Base-by-base conservation (phyloP, 148 eudicot species). In the Rhododendron simsii region DNA sequence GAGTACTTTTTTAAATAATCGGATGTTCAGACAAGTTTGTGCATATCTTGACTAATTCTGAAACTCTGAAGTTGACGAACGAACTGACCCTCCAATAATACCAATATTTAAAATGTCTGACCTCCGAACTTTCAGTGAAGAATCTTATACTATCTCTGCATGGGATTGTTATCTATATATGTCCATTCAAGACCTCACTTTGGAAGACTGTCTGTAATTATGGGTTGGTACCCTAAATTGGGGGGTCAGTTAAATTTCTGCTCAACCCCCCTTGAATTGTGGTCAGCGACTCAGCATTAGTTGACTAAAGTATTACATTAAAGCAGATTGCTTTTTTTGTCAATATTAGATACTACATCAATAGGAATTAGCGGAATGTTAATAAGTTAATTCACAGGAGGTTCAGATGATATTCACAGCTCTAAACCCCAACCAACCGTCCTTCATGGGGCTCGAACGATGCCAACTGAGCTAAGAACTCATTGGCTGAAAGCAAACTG, bases 1-100 rank as follows among this genome's bases (percentile, higher is more conserved):
- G 30, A 30, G 30, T 20, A 59, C 14, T 50, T 12, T 50, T 12
- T 50, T 12, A 45, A 45, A 2, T 50, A 10, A 50, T 50, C 15
- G 15, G 2, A 50, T 50, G 3, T 50, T 2, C n/a, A 0, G 9
- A 5, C 0, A 20, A 1, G 1, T 0, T 59, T 55, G 0, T 7
- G 26, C 10, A 0, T 3, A 61, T 20, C 11, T 8, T 1, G 4
- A 23, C 1, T 63, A 2, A n/a, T 23, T 10, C 13, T 1, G 18
- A 55, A 3, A 55, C 20, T 16, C 20, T 0, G 1, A 53, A 3
- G 1, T 15, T 53, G 4, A 55, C 4, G 0, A 50, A 7, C 63
- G 9, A 0, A 18, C 23, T 18, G 0, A 57, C 7, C 3, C 12
- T 63, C 2, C 26, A 7, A 5, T 16, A 55, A 4, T 55, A 15